Conservation (phyloP, 176 grass and related monocot genomes). For the Thalia dealbata region DNA sequence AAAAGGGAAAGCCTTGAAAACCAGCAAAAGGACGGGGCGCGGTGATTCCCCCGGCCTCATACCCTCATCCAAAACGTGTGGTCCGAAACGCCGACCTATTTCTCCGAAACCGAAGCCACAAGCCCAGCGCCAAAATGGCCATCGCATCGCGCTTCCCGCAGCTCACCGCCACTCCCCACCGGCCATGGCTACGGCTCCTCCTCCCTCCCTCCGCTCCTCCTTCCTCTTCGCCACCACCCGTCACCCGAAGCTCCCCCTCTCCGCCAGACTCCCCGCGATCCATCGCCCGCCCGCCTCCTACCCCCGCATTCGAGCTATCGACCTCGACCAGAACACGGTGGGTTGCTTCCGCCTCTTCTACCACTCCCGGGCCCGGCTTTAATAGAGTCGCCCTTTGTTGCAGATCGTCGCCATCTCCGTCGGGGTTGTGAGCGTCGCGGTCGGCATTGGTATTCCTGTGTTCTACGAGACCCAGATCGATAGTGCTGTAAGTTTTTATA, state of each 20-base stretch:
- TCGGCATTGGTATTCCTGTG: slow-evolving; percentile 79
- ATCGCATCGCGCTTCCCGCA: not conserved
- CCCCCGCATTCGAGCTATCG: slow-evolving; percentile 57
- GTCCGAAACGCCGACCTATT: not conserved
- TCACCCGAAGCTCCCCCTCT: slow-evolving; percentile 15
- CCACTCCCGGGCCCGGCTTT: not conserved
- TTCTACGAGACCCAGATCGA: slow-evolving; percentile 95
- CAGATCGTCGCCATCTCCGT: slow-evolving; percentile 79
- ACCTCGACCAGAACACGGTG: slow-evolving; percentile 95
- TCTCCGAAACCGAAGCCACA: not conserved
- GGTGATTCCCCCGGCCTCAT: not conserved
- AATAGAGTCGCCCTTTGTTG: not conserved
- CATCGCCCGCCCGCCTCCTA: slow-evolving; percentile 14
- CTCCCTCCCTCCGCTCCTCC: slow-evolving; percentile 32
- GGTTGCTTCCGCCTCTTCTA: not conserved
- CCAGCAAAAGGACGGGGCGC: too few species aligned
- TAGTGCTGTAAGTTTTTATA: slow-evolving; percentile 50
- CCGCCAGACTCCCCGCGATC: slow-evolving; percentile 4
- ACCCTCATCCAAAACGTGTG: slow-evolving; percentile 7
- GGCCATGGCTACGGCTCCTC: slow-evolving; percentile 41
- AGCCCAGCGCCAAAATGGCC: not conserved
- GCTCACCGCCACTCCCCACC: not conserved
- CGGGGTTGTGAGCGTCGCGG: slow-evolving; percentile 71
- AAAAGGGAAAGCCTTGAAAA: too few species aligned
- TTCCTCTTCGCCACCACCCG: slow-evolving; percentile 31